Evolutionary conservation across 1,284 basidiomycete species (phyloP), one percentile per base, ranked within the genome.

Genomic region (Austroboletus novae-zelandiae): DNA sequence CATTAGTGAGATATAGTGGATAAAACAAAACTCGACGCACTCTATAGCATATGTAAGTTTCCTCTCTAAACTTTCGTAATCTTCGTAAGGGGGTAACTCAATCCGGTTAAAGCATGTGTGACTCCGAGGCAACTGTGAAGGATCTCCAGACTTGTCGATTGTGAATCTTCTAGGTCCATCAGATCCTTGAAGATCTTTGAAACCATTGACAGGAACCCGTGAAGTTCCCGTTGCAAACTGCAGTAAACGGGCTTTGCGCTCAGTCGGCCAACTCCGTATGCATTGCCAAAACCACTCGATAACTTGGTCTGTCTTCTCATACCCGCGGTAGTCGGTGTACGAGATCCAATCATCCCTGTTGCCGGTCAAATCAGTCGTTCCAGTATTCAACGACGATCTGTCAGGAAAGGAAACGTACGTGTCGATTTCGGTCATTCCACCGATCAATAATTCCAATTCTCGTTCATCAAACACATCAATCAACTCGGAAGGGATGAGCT

Each of bases 261-360:
- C 97, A 0, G 94, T 80, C 8, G 96, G 94, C 96, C 96, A 99
- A 47, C 87, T 86, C 50, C 91, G 86, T 51, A 99, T 91, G 64
- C 93, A 95, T 75, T 98, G 89, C 97, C 97, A 99, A 83, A 99
- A 99, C 97, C 97, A 99, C 69, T 98, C 93, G 57, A 99, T 93
- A 53, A 99, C 96, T 69, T 95, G 89, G 69, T 96, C 93, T 27
- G 83, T 89, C 72, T 88, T 88, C 67, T 89, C 86, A 65, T 91
- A 91, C 10, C 84, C 87, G 57, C 87, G 83, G 65, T 90, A 92
- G 66, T 91, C 89, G 18, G 89, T 91, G 69, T 88, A 91, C 67
- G 91, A 91, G 56, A 83, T 86, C 89, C 88, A 91, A 62, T 91
- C 88, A 59, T 91, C 89, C 67, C 87, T 90, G 50, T 3, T 13